A percentile compares a stretch with the other conserved stretches of the same genome.
These are phyloP conservation scores for Botrytis hyacinthi DNA, from an alignment of 2,329 filamentous ascomycete genomes.

Conservation along the genomic window DNA sequence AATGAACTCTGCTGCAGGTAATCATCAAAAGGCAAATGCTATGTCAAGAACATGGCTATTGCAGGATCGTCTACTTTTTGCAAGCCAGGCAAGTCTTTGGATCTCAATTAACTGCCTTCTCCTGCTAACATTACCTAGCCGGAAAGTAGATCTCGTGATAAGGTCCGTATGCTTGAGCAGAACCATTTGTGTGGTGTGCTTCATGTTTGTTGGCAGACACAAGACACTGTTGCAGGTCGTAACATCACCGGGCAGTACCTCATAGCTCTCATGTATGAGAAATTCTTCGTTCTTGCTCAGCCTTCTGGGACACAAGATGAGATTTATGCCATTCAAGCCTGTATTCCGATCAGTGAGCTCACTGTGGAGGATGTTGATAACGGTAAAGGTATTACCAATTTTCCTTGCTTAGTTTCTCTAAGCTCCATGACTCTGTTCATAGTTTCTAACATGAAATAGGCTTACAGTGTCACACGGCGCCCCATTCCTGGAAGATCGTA, in stretches of 20 bases:
- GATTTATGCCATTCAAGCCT: slow-evolving; percentile 71
- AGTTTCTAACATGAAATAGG: slow-evolving; percentile 49
- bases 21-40: slow-evolving; percentile 63
- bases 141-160: slow-evolving; percentile 54
- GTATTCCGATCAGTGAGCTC: slow-evolving; percentile 64
- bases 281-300: slow-evolving; percentile 71
- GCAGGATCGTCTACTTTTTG: slow-evolving; percentile 76
- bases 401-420: no score
- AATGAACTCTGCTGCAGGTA: slow-evolving; percentile 82
- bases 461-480: slow-evolving; percentile 80
- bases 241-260: slow-evolving; percentile 76
- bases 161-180: slow-evolving; percentile 78
- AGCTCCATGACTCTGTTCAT: not conserved
- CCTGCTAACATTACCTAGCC: slow-evolving; percentile 34
- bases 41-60: slow-evolving; percentile 83
- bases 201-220: slow-evolving; percentile 77
- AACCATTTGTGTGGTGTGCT: slow-evolving; percentile 79
- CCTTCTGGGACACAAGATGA: slow-evolving; percentile 61
- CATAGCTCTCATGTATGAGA: slow-evolving; percentile 79
- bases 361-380: slow-evolving; percentile 73
- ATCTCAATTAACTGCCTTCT: not conserved
- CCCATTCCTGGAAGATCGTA: slow-evolving; percentile 87
- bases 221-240: slow-evolving; percentile 62
- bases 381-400: slow-evolving; percentile 56
- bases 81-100: slow-evolving; percentile 58